These are phyloP conservation scores for Pseudogymnoascus sp. DNA, from an alignment of 2,329 filamentous ascomycete species.

Conservation along the genomic window DNA sequence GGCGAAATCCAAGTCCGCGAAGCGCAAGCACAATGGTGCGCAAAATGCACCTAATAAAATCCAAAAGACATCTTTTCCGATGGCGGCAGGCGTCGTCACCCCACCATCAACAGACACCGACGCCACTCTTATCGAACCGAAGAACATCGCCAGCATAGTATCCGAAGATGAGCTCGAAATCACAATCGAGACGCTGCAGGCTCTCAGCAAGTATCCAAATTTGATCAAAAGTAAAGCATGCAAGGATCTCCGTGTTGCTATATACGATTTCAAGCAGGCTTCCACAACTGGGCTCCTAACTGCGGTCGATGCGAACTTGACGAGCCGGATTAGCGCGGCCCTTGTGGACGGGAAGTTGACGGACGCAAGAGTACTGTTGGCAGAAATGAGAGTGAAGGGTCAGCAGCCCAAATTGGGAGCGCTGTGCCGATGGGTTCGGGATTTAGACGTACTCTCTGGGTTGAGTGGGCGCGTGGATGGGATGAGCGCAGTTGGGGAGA, in stretches of 20 bases:
- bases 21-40: constrained; percentile 1
- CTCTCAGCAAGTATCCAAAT: constrained; percentile 50
- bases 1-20: constrained; percentile 4
- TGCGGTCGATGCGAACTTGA: constrained; percentile 52
- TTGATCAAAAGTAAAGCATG: constrained; percentile 63
- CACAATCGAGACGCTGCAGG: constrained; percentile 55
- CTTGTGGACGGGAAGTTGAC: constrained; percentile 57
- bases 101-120: constrained; percentile 48
- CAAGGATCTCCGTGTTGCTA: constrained; percentile 57
- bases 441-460: constrained; percentile 62
- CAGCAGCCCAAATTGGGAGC: constrained; percentile 61
- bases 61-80: neutral
- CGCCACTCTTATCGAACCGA: constrained; percentile 34
- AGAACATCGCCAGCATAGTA: constrained; percentile 46
- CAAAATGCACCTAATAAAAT: neutral
- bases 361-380: constrained; percentile 58
- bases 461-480: constrained; percentile 45
- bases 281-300: constrained; percentile 60
- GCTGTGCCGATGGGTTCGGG: constrained; percentile 64
- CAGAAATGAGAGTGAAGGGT: constrained; percentile 62
- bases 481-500: constrained; percentile 26
- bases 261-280: constrained; percentile 62
- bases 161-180: constrained; percentile 61
- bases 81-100: constrained; percentile 34
- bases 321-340: constrained; percentile 58